Conservation (phyloP, 768 basidiomycete species). For the Lactarius pseudohatsudake region DNA sequence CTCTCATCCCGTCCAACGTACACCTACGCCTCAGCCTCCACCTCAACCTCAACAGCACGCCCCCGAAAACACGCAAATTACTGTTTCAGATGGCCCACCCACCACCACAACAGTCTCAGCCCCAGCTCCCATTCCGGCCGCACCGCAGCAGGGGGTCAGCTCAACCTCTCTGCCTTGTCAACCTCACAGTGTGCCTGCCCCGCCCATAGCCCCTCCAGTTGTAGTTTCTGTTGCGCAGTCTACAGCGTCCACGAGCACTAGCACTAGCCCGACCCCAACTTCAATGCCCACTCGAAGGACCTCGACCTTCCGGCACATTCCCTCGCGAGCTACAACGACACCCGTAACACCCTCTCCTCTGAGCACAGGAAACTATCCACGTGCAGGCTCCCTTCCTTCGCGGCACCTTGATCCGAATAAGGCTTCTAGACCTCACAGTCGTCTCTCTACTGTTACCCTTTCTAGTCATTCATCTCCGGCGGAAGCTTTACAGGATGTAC, state of each 20-base stretch:
- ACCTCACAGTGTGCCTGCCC: not conserved
- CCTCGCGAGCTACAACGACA: conserved; percentile 36
- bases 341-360: conserved; percentile 39
- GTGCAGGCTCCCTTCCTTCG: conserved; percentile 28
- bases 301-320: conserved; percentile 56
- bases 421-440: conserved; percentile 25
- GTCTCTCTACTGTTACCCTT: conserved; percentile 28
- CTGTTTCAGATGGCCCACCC: conserved; percentile 1
- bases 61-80: not conserved
- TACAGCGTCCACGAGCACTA: conserved; percentile 11
- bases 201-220: conserved; percentile 1
- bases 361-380: conserved; percentile 33
- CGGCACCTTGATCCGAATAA: conserved; percentile 24
- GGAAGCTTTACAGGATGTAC: conserved; percentile 13
- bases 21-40: not conserved
- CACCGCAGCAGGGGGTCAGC: not conserved
- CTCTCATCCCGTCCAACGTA: conserved; percentile 3
- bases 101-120: not conserved
- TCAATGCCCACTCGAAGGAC: conserved; percentile 36
- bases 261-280: conserved; percentile 6
- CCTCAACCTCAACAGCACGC: not conserved
- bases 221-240: not conserved
- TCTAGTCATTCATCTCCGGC: conserved; percentile 10
- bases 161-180: not conserved
- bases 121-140: not conserved